phyloP scores from a whole-genome alignment of 441 rosid genomes.

The Erodium trifolium region DNA sequence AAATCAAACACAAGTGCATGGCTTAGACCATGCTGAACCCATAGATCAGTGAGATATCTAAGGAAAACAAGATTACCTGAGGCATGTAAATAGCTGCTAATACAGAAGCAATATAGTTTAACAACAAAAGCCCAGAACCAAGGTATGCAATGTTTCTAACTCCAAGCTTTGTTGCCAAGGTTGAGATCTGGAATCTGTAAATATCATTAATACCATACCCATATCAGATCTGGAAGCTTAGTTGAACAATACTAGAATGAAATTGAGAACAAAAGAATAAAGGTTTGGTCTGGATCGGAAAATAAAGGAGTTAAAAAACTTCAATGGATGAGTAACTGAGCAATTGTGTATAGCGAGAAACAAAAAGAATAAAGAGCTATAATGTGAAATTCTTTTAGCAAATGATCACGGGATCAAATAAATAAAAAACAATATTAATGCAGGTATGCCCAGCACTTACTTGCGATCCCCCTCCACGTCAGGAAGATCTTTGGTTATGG shows the following conservation, averaged over 20 bases:
- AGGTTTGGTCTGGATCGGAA: neutral
- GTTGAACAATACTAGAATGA: neutral
- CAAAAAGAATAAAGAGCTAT: neutral
- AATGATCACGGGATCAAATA: neutral
- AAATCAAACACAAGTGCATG: conserved; percentile 11
- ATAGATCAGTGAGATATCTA: conserved; percentile 14
- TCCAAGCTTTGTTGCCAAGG: conserved; percentile 84
- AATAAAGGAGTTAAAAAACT: neutral
- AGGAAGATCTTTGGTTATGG: conserved; percentile 93
- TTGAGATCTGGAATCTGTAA: conserved; percentile 78
- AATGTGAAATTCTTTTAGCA: conserved; percentile 1
- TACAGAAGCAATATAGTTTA: conserved; percentile 68
- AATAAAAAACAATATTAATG: neutral
- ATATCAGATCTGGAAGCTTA: conserved; percentile 5
- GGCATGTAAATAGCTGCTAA: conserved; percentile 80
- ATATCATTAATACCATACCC: conserved; percentile 7
- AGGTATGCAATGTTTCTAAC: conserved; percentile 86
- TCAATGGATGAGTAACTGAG: conserved; percentile 6
- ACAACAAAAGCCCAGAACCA: conserved; percentile 72
- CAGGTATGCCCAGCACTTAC: conserved; percentile 35
- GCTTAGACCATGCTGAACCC: neutral
- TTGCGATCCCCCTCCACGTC: conserved; percentile 96
- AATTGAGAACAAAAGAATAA: neutral
- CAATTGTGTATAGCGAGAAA: neutral
- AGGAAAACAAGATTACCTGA: conserved; percentile 45